phyloP scores from a whole-genome alignment of 805 yeast genomes.

The Blastobotrys attinorum region DNA sequence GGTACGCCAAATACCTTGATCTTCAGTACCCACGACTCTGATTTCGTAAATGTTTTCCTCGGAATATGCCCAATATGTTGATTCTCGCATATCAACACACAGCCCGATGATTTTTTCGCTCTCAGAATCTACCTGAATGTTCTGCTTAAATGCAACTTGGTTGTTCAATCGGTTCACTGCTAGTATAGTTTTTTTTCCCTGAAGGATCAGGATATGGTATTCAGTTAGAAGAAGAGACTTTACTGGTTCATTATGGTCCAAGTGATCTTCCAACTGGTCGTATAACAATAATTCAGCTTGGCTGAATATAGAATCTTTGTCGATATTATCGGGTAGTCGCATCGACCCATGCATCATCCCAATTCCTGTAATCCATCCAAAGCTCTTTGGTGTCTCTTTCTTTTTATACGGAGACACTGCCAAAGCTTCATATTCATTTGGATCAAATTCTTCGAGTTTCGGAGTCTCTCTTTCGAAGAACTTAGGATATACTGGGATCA shows the following conservation, averaged over 20 bases:
- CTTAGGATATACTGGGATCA: constrained; percentile 23
- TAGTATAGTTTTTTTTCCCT: constrained; percentile 36
- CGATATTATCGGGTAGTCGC: constrained; percentile 8
- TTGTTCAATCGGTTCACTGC: constrained; percentile 46
- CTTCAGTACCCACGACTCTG: constrained; percentile 53
- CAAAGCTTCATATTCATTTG: constrained; percentile 10
- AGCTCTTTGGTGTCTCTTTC: constrained; percentile 14
- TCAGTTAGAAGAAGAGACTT: constrained; percentile 41
- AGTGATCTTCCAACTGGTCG: constrained; percentile 30
- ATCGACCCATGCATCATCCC: constrained; percentile 40
- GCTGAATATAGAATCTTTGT: constrained; percentile 24
- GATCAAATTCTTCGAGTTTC: constrained; percentile 19
- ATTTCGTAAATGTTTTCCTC: constrained; percentile 59
- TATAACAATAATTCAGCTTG: constrained; percentile 34
- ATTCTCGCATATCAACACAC: constrained; percentile 39
- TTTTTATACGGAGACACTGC: constrained; percentile 15
- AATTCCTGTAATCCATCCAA: constrained; percentile 42
- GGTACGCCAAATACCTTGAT: constrained; percentile 65
- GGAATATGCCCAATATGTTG: constrained; percentile 75
- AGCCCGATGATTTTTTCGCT: constrained; percentile 39
- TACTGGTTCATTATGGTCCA: constrained; percentile 9
- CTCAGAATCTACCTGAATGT: constrained; percentile 27
- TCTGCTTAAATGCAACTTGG: constrained; percentile 36
- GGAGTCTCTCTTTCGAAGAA: constrained; percentile 21
- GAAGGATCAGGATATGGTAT: constrained; percentile 45